Base-by-base conservation (phyloP, 192 early-diverging fungal species). In the Spizellomyces punctatus region DNA sequence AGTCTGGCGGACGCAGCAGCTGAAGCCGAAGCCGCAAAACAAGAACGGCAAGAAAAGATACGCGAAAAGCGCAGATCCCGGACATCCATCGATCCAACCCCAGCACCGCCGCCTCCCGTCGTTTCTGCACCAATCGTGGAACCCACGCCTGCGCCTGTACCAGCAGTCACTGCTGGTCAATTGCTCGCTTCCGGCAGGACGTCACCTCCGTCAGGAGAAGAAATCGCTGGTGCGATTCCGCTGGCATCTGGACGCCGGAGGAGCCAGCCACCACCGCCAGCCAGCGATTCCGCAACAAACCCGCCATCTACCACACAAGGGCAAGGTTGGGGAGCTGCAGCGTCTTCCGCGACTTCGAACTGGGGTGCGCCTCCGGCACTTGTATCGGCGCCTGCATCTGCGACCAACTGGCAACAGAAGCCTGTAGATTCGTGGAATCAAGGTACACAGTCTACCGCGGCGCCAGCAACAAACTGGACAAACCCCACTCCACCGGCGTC, bases 31-130 rank as follows among this genome's bases (percentile, higher is more conserved):
- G 78, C 77, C 6, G 72, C 61, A 41, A 77, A 77, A 46, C 63
- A 72, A 50, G 81, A 83, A 64, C 75, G 81, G 21, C 64, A 50
- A 46, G 81, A 83, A 58, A 80, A 80, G 70, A 79, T 83, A 50
- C 64, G 77, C 48, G 81, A 83, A 67, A 80, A 80, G 78, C 57
- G 81, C 27, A 47, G 81, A 6, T 57, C 41, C 60, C 48, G 44
- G 52, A 12, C 50, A 21, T 56, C 12, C 36, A 68, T 10, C 42
- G 63, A 22, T 22, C 43, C 17, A 57, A 64, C 63, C 36, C 50
- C 10, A 12, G 59, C 59, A 12, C 36, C 59, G 22, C 2, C 50
- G 50, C 50, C 50, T 19, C 14, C 17, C 1, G 12, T 19, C 14
- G 12, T 19, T n/a, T 12, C 14, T 12, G 17, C 17, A 19, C 59